Conservation (phyloP, 257 asterid genomes). For the Nicotiana tabacum region DNA sequence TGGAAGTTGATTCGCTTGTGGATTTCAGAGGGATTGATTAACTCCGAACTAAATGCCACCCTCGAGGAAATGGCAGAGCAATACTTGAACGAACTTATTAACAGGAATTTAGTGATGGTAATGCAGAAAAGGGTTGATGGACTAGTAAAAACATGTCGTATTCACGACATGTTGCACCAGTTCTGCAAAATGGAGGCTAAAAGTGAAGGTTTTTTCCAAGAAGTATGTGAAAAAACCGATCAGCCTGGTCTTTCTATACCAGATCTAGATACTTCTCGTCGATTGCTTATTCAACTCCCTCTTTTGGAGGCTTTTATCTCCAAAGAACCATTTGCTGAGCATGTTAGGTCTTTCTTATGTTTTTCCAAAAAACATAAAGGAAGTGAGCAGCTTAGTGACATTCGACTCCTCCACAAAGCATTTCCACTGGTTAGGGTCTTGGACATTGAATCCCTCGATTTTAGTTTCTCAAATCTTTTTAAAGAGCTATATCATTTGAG, state of each 20-base stretch:
- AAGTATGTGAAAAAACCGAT: too few species aligned
- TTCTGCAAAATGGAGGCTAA: slow-evolving; percentile 25
- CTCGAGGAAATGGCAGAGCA: slow-evolving; percentile 34
- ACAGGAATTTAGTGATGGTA: slow-evolving; percentile 14
- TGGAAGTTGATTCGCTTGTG: slow-evolving; percentile 32
- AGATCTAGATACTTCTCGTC: slow-evolving; percentile 13
- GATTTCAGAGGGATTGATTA: slow-evolving; percentile 44
- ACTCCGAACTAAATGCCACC: neutral
- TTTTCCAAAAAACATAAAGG: neutral
- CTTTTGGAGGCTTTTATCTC: slow-evolving; percentile 12
- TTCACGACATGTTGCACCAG: neutral
- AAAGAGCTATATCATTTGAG: slow-evolving; percentile 9
- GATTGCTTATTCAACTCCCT: slow-evolving; percentile 21
- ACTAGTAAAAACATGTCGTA: slow-evolving; percentile 29
- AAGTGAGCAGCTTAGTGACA: neutral
- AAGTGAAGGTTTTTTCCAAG: too few species aligned
- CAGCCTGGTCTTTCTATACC: neutral
- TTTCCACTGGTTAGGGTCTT: too few species aligned
- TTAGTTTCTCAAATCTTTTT: too few species aligned
- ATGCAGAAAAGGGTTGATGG: slow-evolving; percentile 16
- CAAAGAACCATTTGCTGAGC: neutral
- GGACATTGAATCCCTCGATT: too few species aligned
- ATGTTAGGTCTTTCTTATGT: slow-evolving; percentile 22
- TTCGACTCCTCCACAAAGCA: too few species aligned
- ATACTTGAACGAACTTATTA: neutral